Conservation (phyloP, 2,329 filamentous ascomycete species). For the Colletotrichum musicola region DNA sequence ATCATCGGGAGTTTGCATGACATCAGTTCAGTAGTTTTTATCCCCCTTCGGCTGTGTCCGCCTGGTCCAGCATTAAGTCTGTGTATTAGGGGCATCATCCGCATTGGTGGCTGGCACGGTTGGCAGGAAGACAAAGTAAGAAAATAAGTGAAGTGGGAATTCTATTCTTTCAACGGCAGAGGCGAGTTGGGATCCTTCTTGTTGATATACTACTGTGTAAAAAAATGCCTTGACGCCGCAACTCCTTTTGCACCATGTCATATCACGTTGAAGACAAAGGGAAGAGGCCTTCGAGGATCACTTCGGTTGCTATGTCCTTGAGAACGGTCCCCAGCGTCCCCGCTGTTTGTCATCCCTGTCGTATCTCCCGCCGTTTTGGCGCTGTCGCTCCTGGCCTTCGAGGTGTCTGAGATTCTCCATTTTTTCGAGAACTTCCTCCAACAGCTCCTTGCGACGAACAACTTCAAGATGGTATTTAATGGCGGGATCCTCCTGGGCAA, state of each 20-base stretch:
- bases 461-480: slow-evolving; percentile 91
- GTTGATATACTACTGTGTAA: slow-evolving; percentile 26
- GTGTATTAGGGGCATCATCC: neutral
- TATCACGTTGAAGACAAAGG: slow-evolving; percentile 28
- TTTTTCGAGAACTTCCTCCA: slow-evolving; percentile 94
- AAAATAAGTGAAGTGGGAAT: slow-evolving; percentile 3
- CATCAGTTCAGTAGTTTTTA: no score
- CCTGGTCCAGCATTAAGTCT: neutral
- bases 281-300: neutral
- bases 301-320: slow-evolving; percentile 26
- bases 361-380: slow-evolving; percentile 47
- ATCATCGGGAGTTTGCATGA: no score
- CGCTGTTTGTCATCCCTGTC: slow-evolving; percentile 59
- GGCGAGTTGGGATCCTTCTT: slow-evolving; percentile 46
- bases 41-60: no score
- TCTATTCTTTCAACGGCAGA: slow-evolving; percentile 37
- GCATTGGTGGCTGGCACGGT: neutral
- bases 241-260: slow-evolving; percentile 35
- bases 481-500: slow-evolving; percentile 93
- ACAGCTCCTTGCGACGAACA: slow-evolving; percentile 89
- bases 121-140: neutral
- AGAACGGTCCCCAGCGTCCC: slow-evolving; percentile 65
- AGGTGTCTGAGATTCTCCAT: slow-evolving; percentile 92
- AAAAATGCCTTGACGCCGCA: slow-evolving; percentile 32
- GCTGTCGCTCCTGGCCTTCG: slow-evolving; percentile 78